These are phyloP conservation scores for Xanthoparmelia taractica DNA, from an alignment of 495 filamentous ascomycete genomes.

Conservation along the genomic window DNA sequence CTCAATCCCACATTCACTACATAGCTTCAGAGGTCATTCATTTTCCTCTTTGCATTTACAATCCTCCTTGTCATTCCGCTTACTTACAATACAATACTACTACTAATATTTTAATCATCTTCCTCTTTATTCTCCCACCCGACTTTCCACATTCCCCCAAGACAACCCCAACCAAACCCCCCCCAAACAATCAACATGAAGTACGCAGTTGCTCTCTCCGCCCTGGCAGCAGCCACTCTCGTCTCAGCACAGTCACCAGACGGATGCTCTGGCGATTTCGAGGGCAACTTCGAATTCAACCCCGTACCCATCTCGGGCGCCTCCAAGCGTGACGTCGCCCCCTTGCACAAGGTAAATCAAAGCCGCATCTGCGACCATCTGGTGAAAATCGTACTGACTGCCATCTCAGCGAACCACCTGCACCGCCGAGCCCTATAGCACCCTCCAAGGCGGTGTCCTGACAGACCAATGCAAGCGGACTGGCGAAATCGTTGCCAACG, in stretches of 20 bases:
- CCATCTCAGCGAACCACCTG: constrained; percentile 17
- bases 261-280: constrained; percentile 31
- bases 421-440: constrained; percentile 27
- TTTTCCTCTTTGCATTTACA: neutral
- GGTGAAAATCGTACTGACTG: neutral
- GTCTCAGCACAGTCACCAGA: constrained; percentile 9
- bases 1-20: neutral
- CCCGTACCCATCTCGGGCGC: constrained; percentile 18
- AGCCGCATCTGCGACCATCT: neutral
- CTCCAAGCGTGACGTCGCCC: constrained; percentile 25
- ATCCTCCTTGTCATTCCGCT: no score
- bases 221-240: constrained; percentile 8
- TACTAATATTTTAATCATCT: neutral
- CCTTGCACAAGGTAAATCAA: constrained; percentile 5
- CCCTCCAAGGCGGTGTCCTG: constrained; percentile 50
- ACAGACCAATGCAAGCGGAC: constrained; percentile 51
- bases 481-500: constrained; percentile 66
- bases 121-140: neutral
- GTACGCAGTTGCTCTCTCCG: constrained; percentile 13
- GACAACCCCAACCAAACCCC: neutral
- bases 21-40: constrained; percentile 2
- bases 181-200: constrained; percentile 15
- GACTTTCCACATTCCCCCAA: neutral
- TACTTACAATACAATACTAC: neutral
- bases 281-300: constrained; percentile 37